Evolutionary conservation across 495 filamentous ascomycete species (phyloP).

Genomic region (Annulohypoxylon maeteangense): DNA sequence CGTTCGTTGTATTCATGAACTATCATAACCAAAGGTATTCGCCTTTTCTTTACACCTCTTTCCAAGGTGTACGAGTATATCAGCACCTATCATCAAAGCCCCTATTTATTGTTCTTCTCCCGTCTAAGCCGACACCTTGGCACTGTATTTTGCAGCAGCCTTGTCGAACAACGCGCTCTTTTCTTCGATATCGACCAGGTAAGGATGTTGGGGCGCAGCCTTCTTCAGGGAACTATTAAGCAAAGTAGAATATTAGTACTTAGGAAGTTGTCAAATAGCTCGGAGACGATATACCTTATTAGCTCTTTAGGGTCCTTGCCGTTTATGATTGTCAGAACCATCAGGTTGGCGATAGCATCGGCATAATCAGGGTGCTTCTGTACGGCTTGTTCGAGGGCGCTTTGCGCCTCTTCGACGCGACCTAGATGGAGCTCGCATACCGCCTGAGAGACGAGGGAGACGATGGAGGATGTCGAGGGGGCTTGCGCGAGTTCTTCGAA

Average conservation of each 20-base stretch:
- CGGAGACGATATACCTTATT: conserved; percentile 61
- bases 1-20: conserved; percentile 33
- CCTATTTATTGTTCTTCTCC: neutral
- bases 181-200: conserved; percentile 75
- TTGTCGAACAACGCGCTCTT: conserved; percentile 84
- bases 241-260: conserved; percentile 20
- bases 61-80: conserved; percentile 30
- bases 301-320: conserved; percentile 74
- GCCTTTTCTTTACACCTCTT: conserved; percentile 13
- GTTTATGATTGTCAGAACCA: conserved; percentile 79
- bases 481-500: conserved; percentile 95
- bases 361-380: conserved; percentile 75
- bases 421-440: conserved; percentile 93
- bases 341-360: conserved; percentile 79
- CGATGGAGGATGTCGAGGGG: conserved; percentile 73
- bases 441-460: conserved; percentile 83
- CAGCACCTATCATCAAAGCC: neutral
- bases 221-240: conserved; percentile 66
- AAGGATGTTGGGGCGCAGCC: conserved; percentile 67
- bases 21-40: conserved; percentile 28
- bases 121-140: conserved; percentile 71
- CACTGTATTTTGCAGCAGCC: conserved; percentile 79
- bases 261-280: conserved; percentile 23
- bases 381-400: conserved; percentile 81
- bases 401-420: conserved; percentile 87